A percentile compares a stretch with the other conserved stretches of the same genome.
phyloP scores from a whole-genome alignment of 2,329 filamentous ascomycete species.

The Nigrospora sphaerica region DNA sequence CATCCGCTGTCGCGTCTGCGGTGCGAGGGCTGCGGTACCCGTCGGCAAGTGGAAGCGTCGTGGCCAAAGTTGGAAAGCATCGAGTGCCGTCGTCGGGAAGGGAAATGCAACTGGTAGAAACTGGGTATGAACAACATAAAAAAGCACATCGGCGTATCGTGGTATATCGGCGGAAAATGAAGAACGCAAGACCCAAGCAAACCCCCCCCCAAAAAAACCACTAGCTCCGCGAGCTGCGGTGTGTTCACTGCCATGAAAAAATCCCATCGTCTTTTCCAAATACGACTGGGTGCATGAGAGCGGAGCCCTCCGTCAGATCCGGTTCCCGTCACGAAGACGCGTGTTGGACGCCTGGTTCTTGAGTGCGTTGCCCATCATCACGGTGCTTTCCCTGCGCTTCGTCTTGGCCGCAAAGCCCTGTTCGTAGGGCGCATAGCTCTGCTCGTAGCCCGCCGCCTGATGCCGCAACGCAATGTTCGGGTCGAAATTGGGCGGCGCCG shows the following conservation, averaged over 20 bases:
- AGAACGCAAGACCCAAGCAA: background rate
- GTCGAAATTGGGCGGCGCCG: constrained; percentile 27
- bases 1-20: too few species aligned
- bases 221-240: background rate
- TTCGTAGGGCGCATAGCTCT: constrained; percentile 26
- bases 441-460: constrained; percentile 23
- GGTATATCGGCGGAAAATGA: background rate
- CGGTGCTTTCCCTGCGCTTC: constrained; percentile 53
- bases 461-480: constrained; percentile 9
- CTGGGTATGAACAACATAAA: background rate
- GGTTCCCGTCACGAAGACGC: constrained; percentile 47
- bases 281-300: too few species aligned
- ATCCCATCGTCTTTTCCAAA: too few species aligned
- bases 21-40: too few species aligned
- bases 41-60: too few species aligned
- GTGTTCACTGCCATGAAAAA: too few species aligned
- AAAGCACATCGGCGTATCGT: background rate
- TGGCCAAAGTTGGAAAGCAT: too few species aligned
- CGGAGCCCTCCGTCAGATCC: constrained; percentile 15
- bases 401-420: constrained; percentile 28
- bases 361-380: constrained; percentile 45
- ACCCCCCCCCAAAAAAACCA: too few species aligned
- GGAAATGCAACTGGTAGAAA: background rate
- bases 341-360: constrained; percentile 45
- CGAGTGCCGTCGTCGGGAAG: too few species aligned